Conservation (phyloP, 78 protist genomes). For the Planoprotostelium fungivorum region DNA sequence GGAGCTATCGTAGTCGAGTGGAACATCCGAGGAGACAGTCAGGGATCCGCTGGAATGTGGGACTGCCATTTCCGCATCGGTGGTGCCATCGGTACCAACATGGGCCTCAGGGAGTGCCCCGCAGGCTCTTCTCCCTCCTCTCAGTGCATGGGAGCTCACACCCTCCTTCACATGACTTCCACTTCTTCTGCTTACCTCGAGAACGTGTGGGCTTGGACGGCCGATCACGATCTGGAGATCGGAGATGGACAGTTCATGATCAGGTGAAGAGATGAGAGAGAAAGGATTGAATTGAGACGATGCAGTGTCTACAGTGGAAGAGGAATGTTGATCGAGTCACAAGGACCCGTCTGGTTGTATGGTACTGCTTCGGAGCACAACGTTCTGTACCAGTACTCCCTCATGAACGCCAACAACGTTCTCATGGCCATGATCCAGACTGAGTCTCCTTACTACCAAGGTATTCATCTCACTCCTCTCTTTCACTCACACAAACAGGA, state of each 20-base stretch:
- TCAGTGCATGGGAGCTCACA: background rate
- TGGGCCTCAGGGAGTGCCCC: background rate
- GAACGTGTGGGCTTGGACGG: background rate
- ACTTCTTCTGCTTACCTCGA: background rate
- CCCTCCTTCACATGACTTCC: background rate
- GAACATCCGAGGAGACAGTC: background rate
- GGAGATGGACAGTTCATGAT: background rate
- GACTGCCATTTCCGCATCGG: background rate
- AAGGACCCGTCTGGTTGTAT: background rate
- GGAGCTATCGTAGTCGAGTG: background rate
- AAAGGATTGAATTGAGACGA: too few species aligned
- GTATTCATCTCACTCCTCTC: too few species aligned
- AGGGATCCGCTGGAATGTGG: background rate
- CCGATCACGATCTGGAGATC: background rate
- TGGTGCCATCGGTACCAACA: background rate
- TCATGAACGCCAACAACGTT: background rate
- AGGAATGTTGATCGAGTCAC: background rate
- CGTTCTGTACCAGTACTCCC: background rate
- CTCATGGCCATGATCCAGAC: background rate
- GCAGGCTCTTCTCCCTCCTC: background rate
- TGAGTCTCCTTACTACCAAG: background rate
- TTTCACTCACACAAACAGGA: too few species aligned
- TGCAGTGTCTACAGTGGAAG: background rate
- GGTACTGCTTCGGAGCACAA: background rate
- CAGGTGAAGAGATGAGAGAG: too few species aligned